Percentiles rank a stretch among this genome's conserved stretches.
Conservation (phyloP, 129 eudicot genomes). For the Artemisia argyi region DNA sequence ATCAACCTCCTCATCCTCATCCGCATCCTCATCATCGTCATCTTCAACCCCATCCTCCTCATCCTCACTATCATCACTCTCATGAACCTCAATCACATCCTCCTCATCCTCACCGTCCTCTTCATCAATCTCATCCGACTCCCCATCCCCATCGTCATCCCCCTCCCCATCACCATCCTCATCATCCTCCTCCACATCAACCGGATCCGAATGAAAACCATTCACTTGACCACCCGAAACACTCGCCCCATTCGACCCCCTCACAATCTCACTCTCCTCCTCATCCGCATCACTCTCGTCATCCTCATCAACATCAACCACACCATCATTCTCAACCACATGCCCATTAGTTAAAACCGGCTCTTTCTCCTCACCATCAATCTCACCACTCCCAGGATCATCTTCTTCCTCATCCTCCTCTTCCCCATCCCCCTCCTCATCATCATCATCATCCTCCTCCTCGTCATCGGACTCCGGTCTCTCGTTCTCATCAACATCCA, state of each 20-base stretch:
- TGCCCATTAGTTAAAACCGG: slow-evolving; percentile 53
- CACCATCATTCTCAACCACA: slow-evolving; percentile 53
- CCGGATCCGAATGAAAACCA: slow-evolving; percentile 67
- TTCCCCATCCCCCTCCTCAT: slow-evolving; percentile 57
- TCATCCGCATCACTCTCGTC: slow-evolving; percentile 98
- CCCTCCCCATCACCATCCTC: slow-evolving; percentile 48
- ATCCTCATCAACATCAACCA: slow-evolving; percentile 93
- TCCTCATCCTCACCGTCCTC: slow-evolving; percentile 84
- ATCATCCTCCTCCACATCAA: slow-evolving; percentile 45
- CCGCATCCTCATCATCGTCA: slow-evolving; percentile 76
- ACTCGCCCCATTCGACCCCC: slow-evolving; percentile 46
- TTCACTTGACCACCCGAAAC: slow-evolving; percentile 40
- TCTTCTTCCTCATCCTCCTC: slow-evolving; percentile 65
- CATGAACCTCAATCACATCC: slow-evolving; percentile 89
- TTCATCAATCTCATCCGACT: slow-evolving; percentile 78
- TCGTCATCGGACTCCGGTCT: slow-evolving; percentile 90
- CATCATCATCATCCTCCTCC: slow-evolving; percentile 78
- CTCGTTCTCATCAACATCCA: slow-evolving; percentile 91
- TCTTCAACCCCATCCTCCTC: slow-evolving; percentile 82
- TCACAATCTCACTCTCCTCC: slow-evolving; percentile 76
- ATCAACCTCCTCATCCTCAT: slow-evolving; percentile 62
- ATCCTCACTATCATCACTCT: slow-evolving; percentile 74
- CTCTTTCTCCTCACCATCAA: slow-evolving; percentile 74
- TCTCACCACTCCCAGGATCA: slow-evolving; percentile 96
- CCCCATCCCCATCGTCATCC: slow-evolving; percentile 39